phyloP scores from a whole-genome alignment of 176 grass and related monocot genomes.

The Avena atlantica region DNA sequence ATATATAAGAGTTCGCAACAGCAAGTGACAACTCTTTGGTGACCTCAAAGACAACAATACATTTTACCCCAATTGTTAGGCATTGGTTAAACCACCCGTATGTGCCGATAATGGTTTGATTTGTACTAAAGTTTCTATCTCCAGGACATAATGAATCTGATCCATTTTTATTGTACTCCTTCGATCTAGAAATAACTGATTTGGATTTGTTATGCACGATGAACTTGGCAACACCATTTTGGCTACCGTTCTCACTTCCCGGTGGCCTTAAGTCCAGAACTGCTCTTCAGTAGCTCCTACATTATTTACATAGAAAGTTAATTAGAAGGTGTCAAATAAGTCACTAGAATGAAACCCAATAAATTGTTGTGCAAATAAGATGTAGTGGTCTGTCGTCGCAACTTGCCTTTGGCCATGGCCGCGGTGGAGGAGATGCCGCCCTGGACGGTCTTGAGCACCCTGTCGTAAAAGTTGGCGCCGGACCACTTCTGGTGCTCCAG shows the following conservation, averaged over 20 bases:
- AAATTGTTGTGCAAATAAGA: no score
- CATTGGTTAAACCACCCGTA: no score
- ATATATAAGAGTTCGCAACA: background rate
- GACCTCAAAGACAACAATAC: slow-evolving; percentile 15
- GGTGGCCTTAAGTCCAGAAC: slow-evolving; percentile 57
- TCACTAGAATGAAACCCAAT: no score
- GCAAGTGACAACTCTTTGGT: slow-evolving; percentile 1
- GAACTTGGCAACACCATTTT: slow-evolving; percentile 49
- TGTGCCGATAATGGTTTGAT: no score
- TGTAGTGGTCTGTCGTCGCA: background rate
- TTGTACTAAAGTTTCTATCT: no score
- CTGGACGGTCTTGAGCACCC: slow-evolving; percentile 88
- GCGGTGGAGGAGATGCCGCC: slow-evolving; percentile 87
- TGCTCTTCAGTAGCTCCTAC: slow-evolving; percentile 87
- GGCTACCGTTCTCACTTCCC: background rate
- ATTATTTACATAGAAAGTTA: background rate
- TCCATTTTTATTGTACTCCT: background rate
- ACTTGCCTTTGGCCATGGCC: slow-evolving; percentile 90
- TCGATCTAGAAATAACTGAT: no score
- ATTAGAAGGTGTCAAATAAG: background rate
- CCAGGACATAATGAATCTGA: no score
- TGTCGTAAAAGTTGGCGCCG: slow-evolving; percentile 82
- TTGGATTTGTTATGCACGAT: slow-evolving; percentile 39
- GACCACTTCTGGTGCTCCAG: slow-evolving; percentile 96
- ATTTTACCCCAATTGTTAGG: background rate